These are phyloP conservation scores for Xylaria sp. DNA, from an alignment of 2,329 filamentous ascomycete species.

Conservation along the genomic window DNA sequence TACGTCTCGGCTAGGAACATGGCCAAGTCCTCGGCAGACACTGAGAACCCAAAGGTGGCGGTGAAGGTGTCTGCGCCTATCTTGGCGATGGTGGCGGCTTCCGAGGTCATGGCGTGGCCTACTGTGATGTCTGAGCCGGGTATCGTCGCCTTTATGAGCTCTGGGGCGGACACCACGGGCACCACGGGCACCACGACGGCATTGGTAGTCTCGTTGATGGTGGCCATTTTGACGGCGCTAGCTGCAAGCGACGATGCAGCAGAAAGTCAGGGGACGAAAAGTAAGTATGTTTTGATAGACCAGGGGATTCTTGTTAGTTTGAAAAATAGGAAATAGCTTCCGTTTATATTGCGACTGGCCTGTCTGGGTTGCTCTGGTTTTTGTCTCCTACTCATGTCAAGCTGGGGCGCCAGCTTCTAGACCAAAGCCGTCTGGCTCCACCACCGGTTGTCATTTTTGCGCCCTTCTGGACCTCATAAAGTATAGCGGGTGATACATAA, in stretches of 20 bases:
- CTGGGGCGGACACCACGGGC: neutral
- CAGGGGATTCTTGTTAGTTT: no score
- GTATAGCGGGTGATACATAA: neutral
- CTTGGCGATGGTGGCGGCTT: constrained; percentile 36
- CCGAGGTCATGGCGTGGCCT: constrained; percentile 29
- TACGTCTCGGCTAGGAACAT: constrained; percentile 34
- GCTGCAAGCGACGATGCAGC: no score
- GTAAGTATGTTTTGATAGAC: no score
- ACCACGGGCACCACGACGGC: neutral
- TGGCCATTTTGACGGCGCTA: constrained; percentile 6
- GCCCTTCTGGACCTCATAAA: constrained; percentile 2
- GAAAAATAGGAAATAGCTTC: neutral
- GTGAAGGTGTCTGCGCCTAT: constrained; percentile 38
- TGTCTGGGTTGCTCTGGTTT: neutral
- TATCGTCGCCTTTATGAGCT: neutral
- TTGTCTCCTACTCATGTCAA: neutral
- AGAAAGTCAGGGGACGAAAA: neutral
- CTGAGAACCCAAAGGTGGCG: constrained; percentile 35
- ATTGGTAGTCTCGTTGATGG: neutral
- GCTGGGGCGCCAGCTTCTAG: neutral
- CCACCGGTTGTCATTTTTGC: constrained; percentile 9
- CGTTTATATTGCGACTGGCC: neutral
- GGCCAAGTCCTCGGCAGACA: constrained; percentile 35
- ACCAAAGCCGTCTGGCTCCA: constrained; percentile 1
- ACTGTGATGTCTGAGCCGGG: constrained; percentile 27